A percentile compares a stretch with the other conserved stretches of the same genome.
Conservation (phyloP, 2,329 filamentous ascomycete species). For the Coniochaeta pulveracea region DNA sequence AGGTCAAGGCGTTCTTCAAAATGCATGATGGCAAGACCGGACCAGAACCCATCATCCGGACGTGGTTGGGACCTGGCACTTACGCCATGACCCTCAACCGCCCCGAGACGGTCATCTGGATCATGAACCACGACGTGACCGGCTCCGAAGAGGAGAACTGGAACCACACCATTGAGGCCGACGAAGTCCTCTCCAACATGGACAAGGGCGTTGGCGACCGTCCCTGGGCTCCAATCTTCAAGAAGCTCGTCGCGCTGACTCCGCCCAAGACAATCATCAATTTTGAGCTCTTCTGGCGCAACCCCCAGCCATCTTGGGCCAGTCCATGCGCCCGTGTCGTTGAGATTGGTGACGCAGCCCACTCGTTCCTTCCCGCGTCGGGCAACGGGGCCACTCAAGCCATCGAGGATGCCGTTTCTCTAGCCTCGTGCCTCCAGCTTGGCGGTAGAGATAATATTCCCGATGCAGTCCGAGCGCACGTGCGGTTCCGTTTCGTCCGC, state of each 20-base stretch:
- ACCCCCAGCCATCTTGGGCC: slow-evolving; percentile 25
- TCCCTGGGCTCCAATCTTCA: slow-evolving; percentile 21
- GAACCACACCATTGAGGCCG: slow-evolving; percentile 21
- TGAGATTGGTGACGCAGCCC: slow-evolving; percentile 27
- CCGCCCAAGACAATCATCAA: slow-evolving; percentile 17
- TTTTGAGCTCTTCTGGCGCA: slow-evolving; percentile 28
- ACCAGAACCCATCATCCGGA: slow-evolving; percentile 30
- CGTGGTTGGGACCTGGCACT: slow-evolving; percentile 32
- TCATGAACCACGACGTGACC: slow-evolving; percentile 26
- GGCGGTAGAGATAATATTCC: slow-evolving; percentile 14
- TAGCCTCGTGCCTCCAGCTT: slow-evolving; percentile 24
- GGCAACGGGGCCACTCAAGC: slow-evolving; percentile 29
- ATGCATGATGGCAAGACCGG: slow-evolving; percentile 25
- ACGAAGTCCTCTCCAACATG: slow-evolving; percentile 24
- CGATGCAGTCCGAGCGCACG: slow-evolving; percentile 19
- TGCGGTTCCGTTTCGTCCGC: slow-evolving; percentile 23
- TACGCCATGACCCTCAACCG: slow-evolving; percentile 22
- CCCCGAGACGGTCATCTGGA: slow-evolving; percentile 22
- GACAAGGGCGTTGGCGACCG: slow-evolving; percentile 16
- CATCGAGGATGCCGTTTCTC: slow-evolving; percentile 27
- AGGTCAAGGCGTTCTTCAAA: slow-evolving; percentile 26
- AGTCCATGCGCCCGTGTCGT: slow-evolving; percentile 22
- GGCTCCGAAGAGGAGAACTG: slow-evolving; percentile 24
- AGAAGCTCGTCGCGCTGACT: slow-evolving; percentile 19
- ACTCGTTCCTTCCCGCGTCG: slow-evolving; percentile 27